These are phyloP conservation scores for Aspergillus carbonarius DNA, from an alignment of 2,329 filamentous ascomycete species.

Conservation along the genomic window DNA sequence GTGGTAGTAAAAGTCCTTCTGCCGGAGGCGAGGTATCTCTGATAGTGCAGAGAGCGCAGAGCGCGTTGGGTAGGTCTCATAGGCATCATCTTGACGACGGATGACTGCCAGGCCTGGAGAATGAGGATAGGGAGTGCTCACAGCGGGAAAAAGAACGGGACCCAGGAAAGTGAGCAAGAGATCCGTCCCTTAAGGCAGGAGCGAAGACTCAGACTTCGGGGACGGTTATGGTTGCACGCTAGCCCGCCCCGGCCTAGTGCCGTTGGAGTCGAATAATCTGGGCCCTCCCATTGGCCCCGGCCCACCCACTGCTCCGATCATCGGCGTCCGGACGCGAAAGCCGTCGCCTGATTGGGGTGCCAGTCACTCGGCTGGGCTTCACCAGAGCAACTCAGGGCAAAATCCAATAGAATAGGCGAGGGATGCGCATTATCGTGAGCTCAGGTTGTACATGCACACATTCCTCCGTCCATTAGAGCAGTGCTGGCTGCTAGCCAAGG, in stretches of 20 bases:
- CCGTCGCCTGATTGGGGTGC: constrained; percentile 18
- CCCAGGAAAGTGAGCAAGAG: constrained; percentile 20
- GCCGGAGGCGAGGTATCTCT: constrained; percentile 39
- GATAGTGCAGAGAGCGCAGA: constrained; percentile 47
- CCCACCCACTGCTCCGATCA: constrained; percentile 29
- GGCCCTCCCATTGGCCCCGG: constrained; percentile 24
- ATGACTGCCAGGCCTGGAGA: constrained; percentile 36
- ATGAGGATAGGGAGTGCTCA: constrained; percentile 12
- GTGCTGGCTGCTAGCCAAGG: neutral
- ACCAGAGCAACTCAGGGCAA: neutral
- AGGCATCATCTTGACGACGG: constrained; percentile 49
- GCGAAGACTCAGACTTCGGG: constrained; percentile 18
- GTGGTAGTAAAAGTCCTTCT: constrained; percentile 47
- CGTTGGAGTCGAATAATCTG: constrained; percentile 26
- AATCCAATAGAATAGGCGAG: neutral
- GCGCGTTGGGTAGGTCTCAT: constrained; percentile 51
- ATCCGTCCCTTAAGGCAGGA: constrained; percentile 25
- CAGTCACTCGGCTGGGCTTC: neutral
- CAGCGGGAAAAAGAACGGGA: constrained; percentile 18
- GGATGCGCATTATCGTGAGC: neutral
- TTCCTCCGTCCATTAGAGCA: neutral
- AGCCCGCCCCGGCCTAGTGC: constrained; percentile 13
- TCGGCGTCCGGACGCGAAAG: constrained; percentile 21
- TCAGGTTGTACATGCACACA: neutral
- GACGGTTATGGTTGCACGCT: constrained; percentile 5